Evolutionary conservation across 2,329 filamentous ascomycete species (phyloP), one percentile per base, ranked within the genome.

Genomic region (Fusarium cicatricum): DNA sequence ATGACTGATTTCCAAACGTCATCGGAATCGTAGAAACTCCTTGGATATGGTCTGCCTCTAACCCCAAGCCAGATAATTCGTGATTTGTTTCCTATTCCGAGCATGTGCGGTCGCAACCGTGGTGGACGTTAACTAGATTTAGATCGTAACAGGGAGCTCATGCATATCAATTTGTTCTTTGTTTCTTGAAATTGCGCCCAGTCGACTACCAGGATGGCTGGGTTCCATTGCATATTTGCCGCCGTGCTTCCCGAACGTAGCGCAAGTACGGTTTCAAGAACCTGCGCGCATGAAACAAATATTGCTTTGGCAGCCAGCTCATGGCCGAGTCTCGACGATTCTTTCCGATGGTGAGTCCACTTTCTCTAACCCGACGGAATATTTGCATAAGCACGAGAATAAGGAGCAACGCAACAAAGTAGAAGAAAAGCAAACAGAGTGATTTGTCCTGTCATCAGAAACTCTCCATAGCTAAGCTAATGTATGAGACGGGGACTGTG

Each of bases 291-390:
- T 43, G 29, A 33, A 39, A 41, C 32, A 48, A 16, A 16, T 26
- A 44, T 40, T 48, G 37, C 16, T 47, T 49, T 49, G 31, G 31
- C 21, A 53, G 23, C 23, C 21, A 53, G 23, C 23, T 42, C 37
- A 11, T 15, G 31, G 19, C 17, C n/a, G 19, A 33, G 17, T 21
- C 16, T 46, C n/a, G 19, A 47, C 21, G 28, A 47, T 52, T 40
- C 36, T 39, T 33, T 34, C 34, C 16, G 29, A 36, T 23, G n/a
- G 36, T 12, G 36, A 41, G 29, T 16, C 45, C 45, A 49, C 45
- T 28, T 33, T 10, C 5, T 12, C 9, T 14, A 5, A n/a, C 3
- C 11, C 11, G 5, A 32, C n/a, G 23, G 23, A 12, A 14, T 14
- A 32, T n/a, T 32, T 32, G n/a, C 29, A 12, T 32, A n/a, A 31